Conservation (phyloP, 495 filamentous ascomycete species). For the Penicillium taxi region DNA sequence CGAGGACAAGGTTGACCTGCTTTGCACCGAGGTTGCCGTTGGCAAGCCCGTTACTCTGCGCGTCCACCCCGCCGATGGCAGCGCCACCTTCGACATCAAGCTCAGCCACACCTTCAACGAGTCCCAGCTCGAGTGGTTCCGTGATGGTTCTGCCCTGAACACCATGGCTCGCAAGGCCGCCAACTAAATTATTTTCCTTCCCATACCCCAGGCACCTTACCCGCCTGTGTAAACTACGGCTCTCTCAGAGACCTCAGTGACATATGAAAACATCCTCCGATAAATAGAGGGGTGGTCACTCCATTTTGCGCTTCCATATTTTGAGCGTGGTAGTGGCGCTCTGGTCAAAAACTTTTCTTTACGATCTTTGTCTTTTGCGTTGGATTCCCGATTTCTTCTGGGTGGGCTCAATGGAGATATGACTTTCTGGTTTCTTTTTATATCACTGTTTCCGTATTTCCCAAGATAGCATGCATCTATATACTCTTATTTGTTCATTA, state of each 20-base stretch:
- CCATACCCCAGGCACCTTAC: background rate
- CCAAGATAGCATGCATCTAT: slow-evolving; percentile 34
- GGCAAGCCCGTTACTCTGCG: slow-evolving; percentile 89
- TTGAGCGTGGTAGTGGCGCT: slow-evolving; percentile 28
- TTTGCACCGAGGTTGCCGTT: slow-evolving; percentile 85
- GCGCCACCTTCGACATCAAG: slow-evolving; percentile 65
- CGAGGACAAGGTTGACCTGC: slow-evolving; percentile 82
- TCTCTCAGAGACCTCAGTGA: slow-evolving; percentile 15
- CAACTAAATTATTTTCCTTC: slow-evolving; percentile 25
- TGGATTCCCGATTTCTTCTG: slow-evolving; percentile 28
- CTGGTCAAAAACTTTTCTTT: slow-evolving; percentile 36
- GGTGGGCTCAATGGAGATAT: slow-evolving; percentile 44
- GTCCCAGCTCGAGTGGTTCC: slow-evolving; percentile 96
- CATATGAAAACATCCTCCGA: background rate
- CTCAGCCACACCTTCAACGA: slow-evolving; percentile 96
- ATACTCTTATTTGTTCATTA: slow-evolving; percentile 29
- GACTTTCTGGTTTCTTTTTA: slow-evolving; percentile 32
- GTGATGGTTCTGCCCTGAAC: slow-evolving; percentile 92
- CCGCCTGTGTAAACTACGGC: slow-evolving; percentile 29
- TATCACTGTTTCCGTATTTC: slow-evolving; percentile 38
- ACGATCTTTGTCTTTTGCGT: slow-evolving; percentile 25
- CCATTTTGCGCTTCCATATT: slow-evolving; percentile 11
- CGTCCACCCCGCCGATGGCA: slow-evolving; percentile 82
- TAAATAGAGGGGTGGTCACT: slow-evolving; percentile 1
- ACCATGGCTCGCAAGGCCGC: slow-evolving; percentile 78